Conservation (phyloP, 352 stramenopile genomes). For the Phytophthora chlamydospora region DNA sequence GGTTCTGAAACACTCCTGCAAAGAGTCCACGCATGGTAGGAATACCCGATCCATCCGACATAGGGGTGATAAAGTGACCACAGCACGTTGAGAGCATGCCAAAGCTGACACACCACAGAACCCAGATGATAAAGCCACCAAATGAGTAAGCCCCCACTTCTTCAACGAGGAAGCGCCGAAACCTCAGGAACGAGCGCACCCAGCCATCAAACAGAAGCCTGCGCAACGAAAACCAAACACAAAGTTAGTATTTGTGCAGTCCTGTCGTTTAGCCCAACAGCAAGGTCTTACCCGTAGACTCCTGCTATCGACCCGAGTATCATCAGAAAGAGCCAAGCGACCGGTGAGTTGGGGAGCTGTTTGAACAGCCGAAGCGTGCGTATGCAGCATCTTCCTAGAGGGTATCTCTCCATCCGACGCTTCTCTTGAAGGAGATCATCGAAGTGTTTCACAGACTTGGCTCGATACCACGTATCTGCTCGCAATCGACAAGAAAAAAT, state of each 20-base stretch:
- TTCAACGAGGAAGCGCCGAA: slow-evolving; percentile 56
- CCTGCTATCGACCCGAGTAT: slow-evolving; percentile 65
- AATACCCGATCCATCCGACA: slow-evolving; percentile 80
- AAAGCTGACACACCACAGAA: slow-evolving; percentile 60
- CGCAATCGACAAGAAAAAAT: neutral
- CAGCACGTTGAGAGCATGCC: slow-evolving; percentile 68
- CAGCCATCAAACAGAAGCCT: slow-evolving; percentile 75
- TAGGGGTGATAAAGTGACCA: slow-evolving; percentile 56
- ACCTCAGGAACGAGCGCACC: slow-evolving; percentile 67
- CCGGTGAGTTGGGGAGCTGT: slow-evolving; percentile 78
- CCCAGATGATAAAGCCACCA: slow-evolving; percentile 70
- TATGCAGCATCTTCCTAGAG: slow-evolving; percentile 63
- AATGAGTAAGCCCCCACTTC: slow-evolving; percentile 58
- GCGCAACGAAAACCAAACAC: neutral
- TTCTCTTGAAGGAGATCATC: slow-evolving; percentile 68
- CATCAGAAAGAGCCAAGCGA: slow-evolving; percentile 81
- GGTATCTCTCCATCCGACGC: slow-evolving; percentile 56
- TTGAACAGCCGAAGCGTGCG: slow-evolving; percentile 71
- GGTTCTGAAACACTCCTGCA: slow-evolving; percentile 80
- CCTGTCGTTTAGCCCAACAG: no score
- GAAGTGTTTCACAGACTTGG: slow-evolving; percentile 73
- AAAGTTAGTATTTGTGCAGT: neutral
- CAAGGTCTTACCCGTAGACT: slow-evolving; percentile 57
- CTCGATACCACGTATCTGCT: slow-evolving; percentile 78
- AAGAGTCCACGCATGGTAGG: slow-evolving; percentile 85